Base-by-base conservation (phyloP, 306 rosid species). In the Arachis stenosperma region DNA sequence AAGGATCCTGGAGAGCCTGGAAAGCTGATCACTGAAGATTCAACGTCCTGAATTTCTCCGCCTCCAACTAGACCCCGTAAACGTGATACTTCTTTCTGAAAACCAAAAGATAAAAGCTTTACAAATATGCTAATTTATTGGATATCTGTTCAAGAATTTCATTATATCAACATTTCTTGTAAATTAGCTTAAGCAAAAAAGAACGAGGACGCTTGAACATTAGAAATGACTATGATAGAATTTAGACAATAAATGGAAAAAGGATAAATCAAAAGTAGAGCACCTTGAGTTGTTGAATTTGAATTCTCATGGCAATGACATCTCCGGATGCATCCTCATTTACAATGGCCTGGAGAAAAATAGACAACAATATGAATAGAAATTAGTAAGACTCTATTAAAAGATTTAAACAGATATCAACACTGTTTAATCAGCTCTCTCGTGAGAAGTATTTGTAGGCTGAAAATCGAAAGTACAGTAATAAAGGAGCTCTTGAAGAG, bases 281-380 rank as follows among this genome's bases (percentile, higher is more conserved):
- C 63, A 94, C 98, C 98, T 91, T 94, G 43, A 94, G 92, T 71
- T 94, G 97, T 70, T 94, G 98, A 84, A 94, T 94, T 85, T 94
- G 98, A 55, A 94, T 37, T 85, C 89, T 89, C 98, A 94, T 89
- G 80, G 97, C 80, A 81, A 94, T 87, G 71, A 94, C 96, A 87
- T 94, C 97, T 75, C 99, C 99, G 9, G 96, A 89, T 17, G 97
- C 85, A 65, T 94, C 99, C 83, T 94, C 99, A 52, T 94, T 94
- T 71, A 94, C 92, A 78, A 94, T 90, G 67, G 99, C 99, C 99
- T 94, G 79, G 44, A 71, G 27, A 82, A 68, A 73, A 66, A 59
- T 44, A 43, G 13, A 52, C 67, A 79, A 40, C 48, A 64, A 50
- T 15, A 55, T 48, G 27, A 5, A 46, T 56, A 66, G 33, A 15